Evolutionary conservation across 2,329 filamentous ascomycete species (phyloP), one percentile per base, ranked within the genome.

Genomic region (Dichotomopilus funicola): DNA sequence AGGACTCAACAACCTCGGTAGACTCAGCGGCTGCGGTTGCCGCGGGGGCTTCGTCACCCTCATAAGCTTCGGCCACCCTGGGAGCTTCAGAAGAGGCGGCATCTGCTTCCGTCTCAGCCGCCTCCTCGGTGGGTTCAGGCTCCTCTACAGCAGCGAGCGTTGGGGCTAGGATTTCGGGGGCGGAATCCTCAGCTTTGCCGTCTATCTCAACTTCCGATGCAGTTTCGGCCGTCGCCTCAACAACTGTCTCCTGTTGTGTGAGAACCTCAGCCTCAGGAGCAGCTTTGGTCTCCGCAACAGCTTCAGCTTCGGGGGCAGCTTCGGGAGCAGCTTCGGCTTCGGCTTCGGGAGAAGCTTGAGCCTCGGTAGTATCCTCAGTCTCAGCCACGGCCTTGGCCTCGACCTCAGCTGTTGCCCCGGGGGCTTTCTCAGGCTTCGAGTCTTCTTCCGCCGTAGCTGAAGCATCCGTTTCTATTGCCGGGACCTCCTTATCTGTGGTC

Each of bases 41-140:
- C 4, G 34, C 19, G n/a, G 53, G 42, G 13, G 51, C 52, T 6
- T 49, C 12, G 33, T 55, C 52, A 47, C 34, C 38, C 49, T 56
- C 35, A 19, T 11, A n/a, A 1, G 38, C 44, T 11, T 55, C 56
- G 38, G 4, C 52, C 38, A 13, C 38, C 9, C 33, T 19, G n/a
- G 53, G 33, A 6, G 49, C 53, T 27, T 27, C 19, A 27, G 19
- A 27, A 27, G 19, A 2, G 19, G 19, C 19, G 19, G 19, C 19
- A 27, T 27, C 19, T 27, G 19, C 19, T 27, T 27, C 19, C 19
- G 19, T 27, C 19, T 27, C 19, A 27, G 19, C 19, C 19, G 19
- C 19, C 2, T 27, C 19, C 19, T 27, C 19, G 19, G 19, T 27
- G 19, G 19, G 19, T 27, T 27, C 19, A 27, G 19, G 19, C 19